Conservation (phyloP, 805 yeast genomes). For the Metschnikowia reukaufii region DNA sequence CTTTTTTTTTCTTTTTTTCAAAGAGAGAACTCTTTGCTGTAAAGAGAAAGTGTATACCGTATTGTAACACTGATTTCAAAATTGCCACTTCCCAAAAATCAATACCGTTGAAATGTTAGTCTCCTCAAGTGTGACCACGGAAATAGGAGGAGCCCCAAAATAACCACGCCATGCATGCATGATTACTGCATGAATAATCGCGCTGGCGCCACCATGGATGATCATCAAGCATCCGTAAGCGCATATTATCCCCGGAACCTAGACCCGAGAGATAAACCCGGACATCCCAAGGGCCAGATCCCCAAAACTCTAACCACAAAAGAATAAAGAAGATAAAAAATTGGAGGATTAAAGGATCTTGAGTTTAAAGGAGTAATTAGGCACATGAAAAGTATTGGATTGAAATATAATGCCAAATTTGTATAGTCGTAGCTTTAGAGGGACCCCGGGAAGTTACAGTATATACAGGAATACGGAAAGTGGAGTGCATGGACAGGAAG, state of each 20-base stretch:
- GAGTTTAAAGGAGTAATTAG: no score
- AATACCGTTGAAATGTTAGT: no score
- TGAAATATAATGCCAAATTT: background rate
- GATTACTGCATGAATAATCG: no score
- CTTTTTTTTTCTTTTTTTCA: no score
- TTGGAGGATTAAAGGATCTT: no score
- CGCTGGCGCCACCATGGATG: constrained; percentile 2
- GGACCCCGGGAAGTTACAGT: background rate
- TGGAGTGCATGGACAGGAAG: background rate
- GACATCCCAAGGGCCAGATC: background rate
- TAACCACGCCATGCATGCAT: background rate
- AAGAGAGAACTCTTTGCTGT: no score
- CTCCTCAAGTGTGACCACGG: background rate
- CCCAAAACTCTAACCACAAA: background rate
- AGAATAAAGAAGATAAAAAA: background rate
- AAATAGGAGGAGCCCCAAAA: background rate
- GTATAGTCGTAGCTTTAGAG: no score
- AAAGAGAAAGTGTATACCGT: no score
- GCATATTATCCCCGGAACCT: constrained; percentile 8
- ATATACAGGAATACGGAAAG: background rate
- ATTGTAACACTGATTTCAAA: no score
- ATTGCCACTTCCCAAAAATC: no score
- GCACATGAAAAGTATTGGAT: background rate
- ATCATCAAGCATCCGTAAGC: constrained; percentile 8
- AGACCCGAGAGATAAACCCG: background rate